A percentile compares a stretch with the other conserved stretches of the same genome.
Conservation (phyloP, 2,329 filamentous ascomycete genomes). For the Diaporthe sp. region DNA sequence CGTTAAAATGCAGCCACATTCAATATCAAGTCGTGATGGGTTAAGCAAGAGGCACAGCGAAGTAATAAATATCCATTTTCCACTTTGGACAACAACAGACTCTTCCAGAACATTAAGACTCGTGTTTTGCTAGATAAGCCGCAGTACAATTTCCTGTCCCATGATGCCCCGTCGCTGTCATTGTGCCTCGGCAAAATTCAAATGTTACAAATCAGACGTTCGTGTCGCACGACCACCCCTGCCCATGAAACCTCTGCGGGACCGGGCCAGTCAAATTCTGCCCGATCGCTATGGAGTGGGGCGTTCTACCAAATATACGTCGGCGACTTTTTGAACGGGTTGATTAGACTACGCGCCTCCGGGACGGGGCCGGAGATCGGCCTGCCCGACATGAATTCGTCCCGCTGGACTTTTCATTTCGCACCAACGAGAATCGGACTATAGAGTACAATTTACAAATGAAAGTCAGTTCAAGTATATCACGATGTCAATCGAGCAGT, state of each 20-base stretch:
- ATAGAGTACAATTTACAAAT: neutral
- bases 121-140: neutral
- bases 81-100: neutral
- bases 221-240: neutral
- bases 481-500: too few species aligned
- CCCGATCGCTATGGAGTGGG: neutral
- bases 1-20: neutral
- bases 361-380: neutral
- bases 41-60: neutral
- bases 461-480: neutral
- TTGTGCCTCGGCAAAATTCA: constrained; percentile 12
- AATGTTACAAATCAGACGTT: neutral
- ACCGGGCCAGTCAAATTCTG: neutral
- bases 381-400: neutral
- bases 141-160: neutral
- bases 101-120: neutral
- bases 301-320: neutral
- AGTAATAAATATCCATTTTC: neutral
- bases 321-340: constrained; percentile 9
- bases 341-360: neutral
- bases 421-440: neutral
- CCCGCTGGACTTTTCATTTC: neutral
- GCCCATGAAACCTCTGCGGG: neutral
- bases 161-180: neutral
- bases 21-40: neutral